Base-by-base conservation (phyloP, 2,329 filamentous ascomycete genomes). In the Penicillium expansum region DNA sequence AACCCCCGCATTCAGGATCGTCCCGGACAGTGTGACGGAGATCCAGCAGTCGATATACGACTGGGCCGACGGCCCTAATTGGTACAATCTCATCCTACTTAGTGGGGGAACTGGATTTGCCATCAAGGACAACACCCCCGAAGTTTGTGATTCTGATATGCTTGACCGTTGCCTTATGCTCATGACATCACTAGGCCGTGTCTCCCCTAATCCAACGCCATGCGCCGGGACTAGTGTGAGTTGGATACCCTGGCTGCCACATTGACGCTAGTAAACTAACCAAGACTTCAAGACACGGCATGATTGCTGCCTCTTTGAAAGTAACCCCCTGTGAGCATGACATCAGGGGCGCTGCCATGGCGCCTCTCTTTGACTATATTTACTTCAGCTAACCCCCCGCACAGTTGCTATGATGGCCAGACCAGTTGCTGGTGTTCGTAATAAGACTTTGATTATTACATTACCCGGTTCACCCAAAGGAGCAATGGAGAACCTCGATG, bases 81-180 rank as follows among this genome's bases (percentile, higher is more conserved):
- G 81, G 47, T 73, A 80, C 4, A 93, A 96, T 74, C 76, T 97
- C 56, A 84, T 99, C 58, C 74, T 97, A 45, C 93, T 92, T 0
- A 96, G 91, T 7, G 94, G 94, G 22, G 94, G 94, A 2, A 99
- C 94, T 1, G 94, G 94, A 0, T 99, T 99, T 74, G 89, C 94
- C 8, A 80, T 86, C 11, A 84, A 88, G 54, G 94, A 99, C 77
- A 80, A 83, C 41, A 99, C 94, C 0, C 94, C 94, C 2, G 94
- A 97, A 82, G 91, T 92, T 72, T 62, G 76, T 71, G 45, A 55
- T 52, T 30, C 44, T 18, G n/a, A 20, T 18, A 13, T 38, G 35
- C 35, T 37, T 22, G 33, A 35, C 55, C 52, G 7, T 27, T 47
- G 22, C 22, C 59, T 48, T 50, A 42, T 56, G 47, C 62, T 66